A percentile compares a stretch with the other conserved stretches of the same genome.
Conservation (phyloP, 2,329 filamentous ascomycete species). For the Tolypocladium amazonense region DNA sequence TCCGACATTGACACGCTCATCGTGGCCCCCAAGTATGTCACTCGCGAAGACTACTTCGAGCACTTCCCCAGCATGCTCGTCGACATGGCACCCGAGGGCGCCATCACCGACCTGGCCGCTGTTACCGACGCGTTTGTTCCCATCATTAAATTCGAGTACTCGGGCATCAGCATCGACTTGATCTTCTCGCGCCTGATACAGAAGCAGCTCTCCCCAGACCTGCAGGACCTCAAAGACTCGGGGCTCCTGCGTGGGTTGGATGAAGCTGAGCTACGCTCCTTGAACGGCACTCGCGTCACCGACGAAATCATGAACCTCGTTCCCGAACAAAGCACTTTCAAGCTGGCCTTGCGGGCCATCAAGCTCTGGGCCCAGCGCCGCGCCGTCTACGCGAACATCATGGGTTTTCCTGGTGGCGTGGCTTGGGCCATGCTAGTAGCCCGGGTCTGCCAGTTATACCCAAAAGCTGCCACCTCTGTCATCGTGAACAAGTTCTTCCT, state of each 20-base stretch:
- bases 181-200: slow-evolving; percentile 73
- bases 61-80: slow-evolving; percentile 73
- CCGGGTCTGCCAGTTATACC: slow-evolving; percentile 90
- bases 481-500: slow-evolving; percentile 92
- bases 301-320: slow-evolving; percentile 85
- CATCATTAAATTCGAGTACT: slow-evolving; percentile 93
- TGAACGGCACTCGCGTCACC: slow-evolving; percentile 91
- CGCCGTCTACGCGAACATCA: slow-evolving; percentile 90
- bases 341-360: slow-evolving; percentile 78
- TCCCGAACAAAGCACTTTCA: slow-evolving; percentile 82
- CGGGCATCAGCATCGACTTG: slow-evolving; percentile 86
- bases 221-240: slow-evolving; percentile 69
- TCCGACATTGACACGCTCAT: slow-evolving; percentile 98
- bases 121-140: slow-evolving; percentile 90
- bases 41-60: slow-evolving; percentile 83
- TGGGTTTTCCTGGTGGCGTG: slow-evolving; percentile 92
- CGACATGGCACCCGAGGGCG: slow-evolving; percentile 63
- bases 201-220: slow-evolving; percentile 55
- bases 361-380: slow-evolving; percentile 93
- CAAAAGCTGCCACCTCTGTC: slow-evolving; percentile 78
- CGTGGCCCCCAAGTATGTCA: slow-evolving; percentile 81
- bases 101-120: slow-evolving; percentile 73
- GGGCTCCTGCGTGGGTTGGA: slow-evolving; percentile 76
- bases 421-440: slow-evolving; percentile 98
- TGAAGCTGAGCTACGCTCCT: slow-evolving; percentile 74